These are phyloP conservation scores for Termitomyces sp. DNA, from an alignment of 768 basidiomycete species.

Conservation along the genomic window DNA sequence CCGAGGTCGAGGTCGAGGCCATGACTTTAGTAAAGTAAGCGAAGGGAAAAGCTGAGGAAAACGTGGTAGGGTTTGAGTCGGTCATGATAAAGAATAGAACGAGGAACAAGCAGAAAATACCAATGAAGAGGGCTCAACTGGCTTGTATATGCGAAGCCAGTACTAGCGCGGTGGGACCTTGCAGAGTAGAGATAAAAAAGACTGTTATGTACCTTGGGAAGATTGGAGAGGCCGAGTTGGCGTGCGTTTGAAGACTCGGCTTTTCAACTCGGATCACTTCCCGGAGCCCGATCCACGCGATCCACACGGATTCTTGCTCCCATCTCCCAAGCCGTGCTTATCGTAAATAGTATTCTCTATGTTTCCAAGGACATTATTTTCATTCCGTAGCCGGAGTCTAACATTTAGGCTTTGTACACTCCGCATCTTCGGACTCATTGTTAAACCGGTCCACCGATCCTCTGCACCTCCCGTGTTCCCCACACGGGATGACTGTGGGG, in stretches of 20 bases:
- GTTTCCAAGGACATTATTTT: no score
- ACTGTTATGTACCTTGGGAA: slow-evolving; percentile 10
- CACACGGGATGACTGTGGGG: slow-evolving; percentile 44
- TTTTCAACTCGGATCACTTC: slow-evolving; percentile 15
- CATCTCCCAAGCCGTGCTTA: slow-evolving; percentile 1
- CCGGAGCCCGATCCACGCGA: slow-evolving; percentile 8
- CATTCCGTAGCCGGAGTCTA: neutral
- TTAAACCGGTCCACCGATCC: slow-evolving; percentile 27
- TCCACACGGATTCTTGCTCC: slow-evolving; percentile 10
- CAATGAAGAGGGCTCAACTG: slow-evolving; percentile 19
- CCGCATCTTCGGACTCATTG: neutral
- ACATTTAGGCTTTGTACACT: neutral
- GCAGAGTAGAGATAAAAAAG: slow-evolving; percentile 8
- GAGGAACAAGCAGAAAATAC: slow-evolving; percentile 15
- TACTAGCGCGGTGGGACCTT: neutral
- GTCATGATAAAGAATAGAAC: slow-evolving; percentile 20
- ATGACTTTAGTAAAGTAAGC: slow-evolving; percentile 32
- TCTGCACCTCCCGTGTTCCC: slow-evolving; percentile 31
- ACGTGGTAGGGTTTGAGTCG: slow-evolving; percentile 29
- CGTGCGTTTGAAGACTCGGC: slow-evolving; percentile 1
- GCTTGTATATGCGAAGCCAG: slow-evolving; percentile 17
- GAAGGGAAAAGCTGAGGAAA: slow-evolving; percentile 32
- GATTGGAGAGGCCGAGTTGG: neutral
- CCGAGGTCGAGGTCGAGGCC: slow-evolving; percentile 62
- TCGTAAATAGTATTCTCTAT: neutral